These are phyloP conservation scores for Cryptosporidium baileyi DNA, from an alignment of 169 alveolate species.

Conservation along the genomic window DNA sequence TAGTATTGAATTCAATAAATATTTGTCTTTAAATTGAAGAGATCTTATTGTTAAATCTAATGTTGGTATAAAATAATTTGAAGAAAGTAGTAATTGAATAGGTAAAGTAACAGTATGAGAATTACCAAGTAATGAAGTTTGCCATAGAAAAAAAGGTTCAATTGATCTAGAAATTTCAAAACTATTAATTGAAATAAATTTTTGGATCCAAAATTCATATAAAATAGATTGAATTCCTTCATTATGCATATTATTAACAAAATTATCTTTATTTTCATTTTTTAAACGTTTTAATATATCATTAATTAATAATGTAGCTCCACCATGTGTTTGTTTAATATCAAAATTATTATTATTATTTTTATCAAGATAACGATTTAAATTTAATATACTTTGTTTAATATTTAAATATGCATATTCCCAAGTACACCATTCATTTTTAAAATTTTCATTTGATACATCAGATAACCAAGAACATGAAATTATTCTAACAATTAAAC, in stretches of 20 bases:
- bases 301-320: conserved; percentile 9
- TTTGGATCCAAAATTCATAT: conserved; percentile 60
- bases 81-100: conserved; percentile 6
- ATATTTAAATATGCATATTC: conserved; percentile 30
- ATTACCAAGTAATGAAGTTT: conserved; percentile 23
- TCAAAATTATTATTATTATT: background rate
- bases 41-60: conserved; percentile 12
- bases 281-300: conserved; percentile 3
- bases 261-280: background rate
- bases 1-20: conserved; percentile 5
- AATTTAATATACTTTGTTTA: background rate
- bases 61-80: conserved; percentile 1
- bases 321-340: conserved; percentile 54
- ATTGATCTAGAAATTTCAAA: conserved; percentile 39
- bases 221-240: conserved; percentile 14
- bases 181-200: conserved; percentile 12
- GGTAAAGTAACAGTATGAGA: background rate
- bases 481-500: conserved; percentile 21
- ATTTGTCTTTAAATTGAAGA: conserved; percentile 39
- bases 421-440: conserved; percentile 49
- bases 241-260: conserved; percentile 52
- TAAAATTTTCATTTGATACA: background rate
- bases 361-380: background rate
- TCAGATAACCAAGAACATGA: conserved; percentile 42
- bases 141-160: conserved; percentile 65